These are phyloP conservation scores for Endocarpon pusillum DNA, from an alignment of 495 filamentous ascomycete genomes.

Conservation along the genomic window DNA sequence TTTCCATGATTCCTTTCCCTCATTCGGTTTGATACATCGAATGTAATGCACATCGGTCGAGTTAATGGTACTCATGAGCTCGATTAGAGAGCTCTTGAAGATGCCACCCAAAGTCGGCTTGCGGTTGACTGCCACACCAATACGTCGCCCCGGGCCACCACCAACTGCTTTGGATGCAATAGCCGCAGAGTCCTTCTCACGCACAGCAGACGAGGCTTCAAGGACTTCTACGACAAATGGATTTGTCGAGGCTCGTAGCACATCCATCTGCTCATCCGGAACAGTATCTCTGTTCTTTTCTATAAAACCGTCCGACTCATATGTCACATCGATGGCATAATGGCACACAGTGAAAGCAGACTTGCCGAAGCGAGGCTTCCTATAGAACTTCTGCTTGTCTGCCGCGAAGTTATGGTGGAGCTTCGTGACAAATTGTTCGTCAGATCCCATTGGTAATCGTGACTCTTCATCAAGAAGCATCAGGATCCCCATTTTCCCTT, in stretches of 20 bases:
- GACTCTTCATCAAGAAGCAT: constrained; percentile 93
- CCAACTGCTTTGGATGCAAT: constrained; percentile 51
- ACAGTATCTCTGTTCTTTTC: constrained; percentile 99
- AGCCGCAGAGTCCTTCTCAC: constrained; percentile 74
- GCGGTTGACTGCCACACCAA: constrained; percentile 79
- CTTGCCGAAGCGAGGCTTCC: constrained; percentile 94
- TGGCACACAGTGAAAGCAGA: constrained; percentile 97
- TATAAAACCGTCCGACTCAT: constrained; percentile 99
- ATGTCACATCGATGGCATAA: constrained; percentile 96
- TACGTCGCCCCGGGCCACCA: constrained; percentile 57
- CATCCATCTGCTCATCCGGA: constrained; percentile 92
- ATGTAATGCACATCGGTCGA: constrained; percentile 98
- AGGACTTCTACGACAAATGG: constrained; percentile 73
- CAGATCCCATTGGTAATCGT: constrained; percentile 86
- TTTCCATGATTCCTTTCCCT: constrained; percentile 92
- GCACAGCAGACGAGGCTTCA: constrained; percentile 63
- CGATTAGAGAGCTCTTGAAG: constrained; percentile 95
- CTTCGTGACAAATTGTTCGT: constrained; percentile 95
- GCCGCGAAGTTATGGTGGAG: constrained; percentile 84
- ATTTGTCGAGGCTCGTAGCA: constrained; percentile 72
- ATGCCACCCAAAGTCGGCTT: constrained; percentile 97
- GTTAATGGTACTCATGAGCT: constrained; percentile 95
- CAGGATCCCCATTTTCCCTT: constrained; percentile 87
- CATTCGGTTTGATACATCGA: constrained; percentile 97
- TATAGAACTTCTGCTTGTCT: constrained; percentile 94